Conservation (phyloP, 371 early-diverging fungal genomes). For the Phascolomyces articulosus region DNA sequence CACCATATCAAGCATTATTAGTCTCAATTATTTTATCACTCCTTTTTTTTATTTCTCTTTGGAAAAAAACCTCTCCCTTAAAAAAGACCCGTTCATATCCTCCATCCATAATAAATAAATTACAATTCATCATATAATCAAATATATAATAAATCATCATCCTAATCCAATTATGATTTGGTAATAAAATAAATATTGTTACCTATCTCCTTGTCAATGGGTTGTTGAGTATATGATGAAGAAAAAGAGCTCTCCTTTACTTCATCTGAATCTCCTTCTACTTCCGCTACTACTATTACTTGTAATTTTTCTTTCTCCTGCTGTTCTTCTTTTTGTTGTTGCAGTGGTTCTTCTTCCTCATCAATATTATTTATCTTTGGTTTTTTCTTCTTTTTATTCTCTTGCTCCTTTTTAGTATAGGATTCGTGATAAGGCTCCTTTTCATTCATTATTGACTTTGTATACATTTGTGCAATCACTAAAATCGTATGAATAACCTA, state of each 20-base stretch:
- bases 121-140: no score
- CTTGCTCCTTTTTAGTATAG: background rate
- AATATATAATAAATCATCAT: no score
- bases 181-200: background rate
- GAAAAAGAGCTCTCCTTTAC: slow-evolving; percentile 15
- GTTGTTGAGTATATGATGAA: no score
- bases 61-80: background rate
- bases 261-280: slow-evolving; percentile 11
- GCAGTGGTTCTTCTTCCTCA: no score
- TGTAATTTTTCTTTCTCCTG: no score
- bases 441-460: slow-evolving; percentile 18
- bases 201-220: slow-evolving; percentile 3
- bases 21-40: no score
- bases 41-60: background rate
- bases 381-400: background rate
- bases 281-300: no score
- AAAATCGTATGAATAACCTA: slow-evolving; percentile 46
- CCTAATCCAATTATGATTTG: no score
- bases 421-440: background rate
- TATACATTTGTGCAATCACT: slow-evolving; percentile 29
- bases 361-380: background rate
- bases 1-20: background rate
- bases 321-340: slow-evolving; percentile 1
- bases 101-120: no score
- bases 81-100: no score